Base-by-base conservation (phyloP, 345 rosid species). In the Salix caprea region DNA sequence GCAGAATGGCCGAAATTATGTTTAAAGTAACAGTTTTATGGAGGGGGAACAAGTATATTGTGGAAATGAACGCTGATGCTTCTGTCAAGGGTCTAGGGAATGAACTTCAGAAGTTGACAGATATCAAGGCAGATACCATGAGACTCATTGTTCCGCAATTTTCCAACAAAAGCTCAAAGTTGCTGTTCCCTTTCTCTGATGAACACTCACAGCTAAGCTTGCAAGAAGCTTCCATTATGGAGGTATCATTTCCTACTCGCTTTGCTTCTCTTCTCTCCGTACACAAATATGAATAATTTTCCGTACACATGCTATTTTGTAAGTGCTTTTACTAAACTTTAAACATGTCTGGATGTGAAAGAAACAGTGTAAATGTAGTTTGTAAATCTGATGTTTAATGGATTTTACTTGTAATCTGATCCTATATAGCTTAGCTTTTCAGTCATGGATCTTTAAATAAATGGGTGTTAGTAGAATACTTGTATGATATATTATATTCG, bases 61-160 rank as follows among this genome's bases (percentile, higher is more conserved):
- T 91, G n/a, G 86, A 86, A 77, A 88, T 92, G 81, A 78, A 84
- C 79, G 79, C 84, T 10, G 78, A 39, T 39, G 85, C 95, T 14
- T 80, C 82, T 77, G 82, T 96, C 69, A 89, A 88, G 78, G 92
- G 86, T 69, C 85, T 96, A 30, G 97, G 98, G 30, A 83, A 84
- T 75, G 92, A 91, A 74, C 83, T 96, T 79, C 91, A 81, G 77
- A 91, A 86, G 61, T 79, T 93, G 84, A 87, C 97, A 0, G 81
- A 85, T 76, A 91, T 93, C 46, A 92, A 88, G 81, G 81, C 90
- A 0, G 97, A 91, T 80, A 93, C 98, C 2, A 79, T 96, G 85
- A 87, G 89, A 71, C 78, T 96, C 26, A 87, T 96, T 72, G 88
- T 92, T 70, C 97, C 99, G 26, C 76, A 78, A 65, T 36, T 79